Evolutionary conservation across 371 early-diverging fungal species (phyloP), one percentile per base, ranked within the genome.

Genomic region (Mucor saturninus): DNA sequence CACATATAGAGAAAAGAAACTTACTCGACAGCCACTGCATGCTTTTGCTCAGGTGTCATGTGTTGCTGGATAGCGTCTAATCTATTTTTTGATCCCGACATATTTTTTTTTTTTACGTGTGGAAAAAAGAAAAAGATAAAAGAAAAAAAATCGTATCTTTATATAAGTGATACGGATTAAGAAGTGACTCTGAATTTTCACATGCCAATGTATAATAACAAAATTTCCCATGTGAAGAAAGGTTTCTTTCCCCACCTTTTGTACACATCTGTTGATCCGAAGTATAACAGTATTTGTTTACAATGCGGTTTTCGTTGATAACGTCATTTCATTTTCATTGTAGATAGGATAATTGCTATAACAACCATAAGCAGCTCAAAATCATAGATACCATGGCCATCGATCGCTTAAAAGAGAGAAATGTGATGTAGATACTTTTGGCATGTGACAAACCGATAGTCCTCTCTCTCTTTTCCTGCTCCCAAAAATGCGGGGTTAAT

Each of bases 1-100:
- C 29, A 21, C 21, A 21, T 35, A 8, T 6, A 35, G 1, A 35
- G 8, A 8, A 35, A 4, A 35, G 35, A 35, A 8, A 35, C 55
- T 56, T 68, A 68, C 69, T 68, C 69, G 2, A 68, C 64, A 52
- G 69, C 69, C 30, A 60, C 43, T 5, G 56, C 52, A 52, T 64
- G 60, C 40, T 52, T 45, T 52, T 68, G 64, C 11, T 59, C 64
- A 46, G 69, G 64, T 6, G 69, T 51, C 9, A 64, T 42, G n/a
- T 66, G 69, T 10, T 68, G 69, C 28, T 68, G 59, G 38, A 68
- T 52, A 39, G 64, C 69, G 8, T 59, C 37, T 7, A 64, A 48
- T 64, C 69, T 59, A n/a, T 50, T 63, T 38, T 62, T 55, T 30
- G 64, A 52, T 6, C 42, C n/a, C 6, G 42, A 42, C 42, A 42